Conservation (phyloP, 2,329 filamentous ascomycete genomes). For the Paradendryphiella salina region DNA sequence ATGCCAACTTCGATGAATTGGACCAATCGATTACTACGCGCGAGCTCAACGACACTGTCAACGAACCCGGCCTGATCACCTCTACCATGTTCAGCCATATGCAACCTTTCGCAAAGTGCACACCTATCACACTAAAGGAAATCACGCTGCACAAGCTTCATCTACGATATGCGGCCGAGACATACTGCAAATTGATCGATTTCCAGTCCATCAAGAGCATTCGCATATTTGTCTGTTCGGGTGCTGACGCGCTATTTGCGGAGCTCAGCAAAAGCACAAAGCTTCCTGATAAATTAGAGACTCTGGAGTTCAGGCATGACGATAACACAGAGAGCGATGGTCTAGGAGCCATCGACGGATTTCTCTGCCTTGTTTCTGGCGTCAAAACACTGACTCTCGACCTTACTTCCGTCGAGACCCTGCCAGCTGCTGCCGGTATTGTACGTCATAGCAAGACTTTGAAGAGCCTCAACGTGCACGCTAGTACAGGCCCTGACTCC, state of each 20-base stretch:
- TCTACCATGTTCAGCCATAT: slow-evolving; percentile 53
- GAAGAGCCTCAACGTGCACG: slow-evolving; percentile 51
- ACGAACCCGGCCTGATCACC: slow-evolving; percentile 52
- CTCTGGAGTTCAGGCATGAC: slow-evolving; percentile 53
- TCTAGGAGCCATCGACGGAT: slow-evolving; percentile 53
- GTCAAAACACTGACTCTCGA: slow-evolving; percentile 52
- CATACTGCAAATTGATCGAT: slow-evolving; percentile 54
- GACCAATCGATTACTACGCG: slow-evolving; percentile 42
- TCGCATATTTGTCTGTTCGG: slow-evolving; percentile 51
- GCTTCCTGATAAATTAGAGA: slow-evolving; percentile 52
- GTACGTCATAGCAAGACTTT: slow-evolving; percentile 53
- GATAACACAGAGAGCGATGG: slow-evolving; percentile 55
- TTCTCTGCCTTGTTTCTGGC: slow-evolving; percentile 53
- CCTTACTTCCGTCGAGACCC: slow-evolving; percentile 46
- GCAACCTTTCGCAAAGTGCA: slow-evolving; percentile 53
- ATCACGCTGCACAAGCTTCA: slow-evolving; percentile 52
- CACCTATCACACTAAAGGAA: slow-evolving; percentile 50
- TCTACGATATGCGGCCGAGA: slow-evolving; percentile 53
- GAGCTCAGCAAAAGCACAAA: slow-evolving; percentile 52
- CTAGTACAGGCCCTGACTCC: slow-evolving; percentile 41
- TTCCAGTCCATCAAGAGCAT: slow-evolving; percentile 51
- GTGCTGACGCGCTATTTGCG: slow-evolving; percentile 53
- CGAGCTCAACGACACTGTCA: slow-evolving; percentile 54
- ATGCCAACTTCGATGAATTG: slow-evolving; percentile 52
- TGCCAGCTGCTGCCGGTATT: slow-evolving; percentile 51